Evolutionary conservation across 345 rosid genomes (phyloP), one percentile per base, ranked within the genome.

Genomic region (Boechera retrofracta): DNA sequence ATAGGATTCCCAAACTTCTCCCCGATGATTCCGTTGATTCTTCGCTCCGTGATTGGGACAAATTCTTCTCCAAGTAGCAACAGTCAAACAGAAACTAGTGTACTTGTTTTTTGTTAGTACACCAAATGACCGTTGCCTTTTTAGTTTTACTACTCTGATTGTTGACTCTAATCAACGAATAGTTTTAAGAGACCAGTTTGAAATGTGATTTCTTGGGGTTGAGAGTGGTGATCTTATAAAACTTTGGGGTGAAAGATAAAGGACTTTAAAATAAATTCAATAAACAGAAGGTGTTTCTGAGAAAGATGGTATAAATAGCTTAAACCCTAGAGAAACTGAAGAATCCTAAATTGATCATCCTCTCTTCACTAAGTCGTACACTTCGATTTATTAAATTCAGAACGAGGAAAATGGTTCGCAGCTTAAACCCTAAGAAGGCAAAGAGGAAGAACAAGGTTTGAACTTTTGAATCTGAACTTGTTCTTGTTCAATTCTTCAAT

Each of bases 401-500:
- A 48, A 33, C 7, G 8, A 53, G 2, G 12, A 39, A 69, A 77
- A 92, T 95, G 97, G 94, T 53, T 80, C 97, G 94, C 62, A 81
- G 78, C 80, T 0, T 89, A 83, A 92, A 85, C 72, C 89, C 87
- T 31, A 92, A 92, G 73, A 95, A 88, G 80, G 83, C 91, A 31
- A 89, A 89, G 83, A 85, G 94, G 72, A 95, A 90, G 86, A 87
- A 81, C 82, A 87, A 90, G 92, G 94, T 94, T 59, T 42, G 51
- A 32, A 2, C 16, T 41, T 52, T 4, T 3, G 31, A 67, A 74
- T 39, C 73, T 36, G 4, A 47, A 57, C 5, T 39, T 28, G 4
- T 36, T 24, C 9, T 48, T 42, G 6, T 45, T 68, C 48, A 67
- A 6, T 28, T 54, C 53, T 38, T 2, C 49, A 35, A 3, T 77